Conservation (phyloP, 2,329 filamentous ascomycete genomes). For the Colletotrichum falcatum region DNA sequence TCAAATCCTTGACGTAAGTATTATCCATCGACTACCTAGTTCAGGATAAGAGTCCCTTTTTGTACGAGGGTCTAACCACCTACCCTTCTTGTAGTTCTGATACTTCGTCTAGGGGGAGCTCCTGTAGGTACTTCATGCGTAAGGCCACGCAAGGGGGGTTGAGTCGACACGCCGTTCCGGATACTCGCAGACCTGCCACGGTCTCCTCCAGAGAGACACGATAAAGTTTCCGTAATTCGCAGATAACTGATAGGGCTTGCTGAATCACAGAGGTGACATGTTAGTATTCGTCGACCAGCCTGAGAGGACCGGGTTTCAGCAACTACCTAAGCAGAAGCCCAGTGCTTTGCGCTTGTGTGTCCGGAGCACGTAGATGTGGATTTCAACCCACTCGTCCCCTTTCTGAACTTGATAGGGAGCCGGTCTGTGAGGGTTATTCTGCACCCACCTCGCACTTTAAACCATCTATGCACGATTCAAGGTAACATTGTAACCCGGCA, state of each 20-base stretch:
- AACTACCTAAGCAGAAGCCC: no score
- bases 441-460: neutral
- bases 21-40: neutral
- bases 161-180: neutral
- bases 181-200: neutral
- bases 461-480: no score
- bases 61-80: neutral
- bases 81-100: neutral
- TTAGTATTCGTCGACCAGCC: neutral
- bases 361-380: neutral
- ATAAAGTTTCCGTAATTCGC: neutral
- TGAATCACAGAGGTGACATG: neutral
- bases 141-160: neutral
- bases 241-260: neutral
- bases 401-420: neutral
- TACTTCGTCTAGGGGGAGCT: neutral
- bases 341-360: neutral
- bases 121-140: neutral
- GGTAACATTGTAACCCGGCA: neutral
- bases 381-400: neutral
- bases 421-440: no score
- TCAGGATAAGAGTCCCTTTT: neutral
- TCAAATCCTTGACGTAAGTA: neutral
- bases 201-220: neutral
- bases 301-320: neutral